These are phyloP conservation scores for Termitomyces sp. DNA, from an alignment of 768 basidiomycete genomes.

Conservation along the genomic window DNA sequence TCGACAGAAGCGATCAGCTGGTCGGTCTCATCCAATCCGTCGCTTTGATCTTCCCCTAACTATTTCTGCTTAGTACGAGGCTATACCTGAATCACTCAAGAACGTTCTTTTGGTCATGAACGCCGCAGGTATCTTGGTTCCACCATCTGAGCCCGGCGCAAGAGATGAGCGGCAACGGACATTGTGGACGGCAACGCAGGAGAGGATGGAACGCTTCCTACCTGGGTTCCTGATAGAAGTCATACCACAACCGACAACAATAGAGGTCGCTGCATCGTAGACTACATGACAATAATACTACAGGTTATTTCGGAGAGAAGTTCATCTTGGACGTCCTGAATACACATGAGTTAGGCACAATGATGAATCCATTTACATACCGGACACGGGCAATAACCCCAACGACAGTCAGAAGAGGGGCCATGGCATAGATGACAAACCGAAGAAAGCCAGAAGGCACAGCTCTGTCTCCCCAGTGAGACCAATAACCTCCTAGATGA, in stretches of 20 bases:
- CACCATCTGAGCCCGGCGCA: slow-evolving; percentile 42
- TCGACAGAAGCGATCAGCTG: slow-evolving; percentile 81
- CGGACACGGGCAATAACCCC: slow-evolving; percentile 49
- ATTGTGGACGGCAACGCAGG: slow-evolving; percentile 83
- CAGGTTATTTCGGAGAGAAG: slow-evolving; percentile 33
- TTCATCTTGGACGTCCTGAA: slow-evolving; percentile 65
- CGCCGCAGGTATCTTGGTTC: slow-evolving; percentile 78
- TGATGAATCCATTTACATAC: slow-evolving; percentile 29
- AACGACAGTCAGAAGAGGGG: slow-evolving; percentile 43
- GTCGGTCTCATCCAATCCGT: slow-evolving; percentile 42
- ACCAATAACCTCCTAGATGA: slow-evolving; percentile 70
- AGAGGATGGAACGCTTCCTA: slow-evolving; percentile 86
- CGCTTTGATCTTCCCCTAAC: not conserved
- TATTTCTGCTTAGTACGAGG: slow-evolving; percentile 68
- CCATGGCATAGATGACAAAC: slow-evolving; percentile 50
- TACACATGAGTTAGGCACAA: not conserved
- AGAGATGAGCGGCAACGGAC: slow-evolving; percentile 61
- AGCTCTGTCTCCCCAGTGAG: slow-evolving; percentile 48
- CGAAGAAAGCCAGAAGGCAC: slow-evolving; percentile 36
- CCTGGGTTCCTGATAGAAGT: slow-evolving; percentile 84
- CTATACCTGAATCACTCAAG: slow-evolving; percentile 93
- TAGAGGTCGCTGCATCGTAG: slow-evolving; percentile 3
- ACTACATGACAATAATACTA: not conserved
- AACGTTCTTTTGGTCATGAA: slow-evolving; percentile 97
- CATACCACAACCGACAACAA: slow-evolving; percentile 37